A percentile compares a stretch with the other conserved stretches of the same genome.
Evolutionary conservation across 495 filamentous ascomycete species (phyloP).

Genomic region (Xylaria acuta): DNA sequence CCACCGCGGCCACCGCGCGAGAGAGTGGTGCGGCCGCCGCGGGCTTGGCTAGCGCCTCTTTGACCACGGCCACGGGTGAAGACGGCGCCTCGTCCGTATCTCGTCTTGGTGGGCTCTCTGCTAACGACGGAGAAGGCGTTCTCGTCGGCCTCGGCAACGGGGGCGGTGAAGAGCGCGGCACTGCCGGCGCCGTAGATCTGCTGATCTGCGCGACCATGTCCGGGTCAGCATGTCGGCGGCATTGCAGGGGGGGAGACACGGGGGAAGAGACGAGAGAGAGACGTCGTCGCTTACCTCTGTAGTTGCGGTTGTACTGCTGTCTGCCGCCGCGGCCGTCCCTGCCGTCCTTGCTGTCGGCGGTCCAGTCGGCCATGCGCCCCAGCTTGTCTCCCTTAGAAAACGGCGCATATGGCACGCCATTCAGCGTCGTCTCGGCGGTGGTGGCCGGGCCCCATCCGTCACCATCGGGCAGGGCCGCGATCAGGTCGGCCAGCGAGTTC

Average conservation of each 20-base stretch:
- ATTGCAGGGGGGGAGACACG: not conserved
- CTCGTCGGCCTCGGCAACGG: constrained; percentile 86
- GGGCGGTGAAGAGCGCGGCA: constrained; percentile 84
- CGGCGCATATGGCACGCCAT: constrained; percentile 94
- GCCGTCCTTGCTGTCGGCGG: constrained; percentile 85
- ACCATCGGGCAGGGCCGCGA: constrained; percentile 62
- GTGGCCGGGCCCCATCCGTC: constrained; percentile 88
- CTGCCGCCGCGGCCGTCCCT: constrained; percentile 76
- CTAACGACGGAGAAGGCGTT: constrained; percentile 97
- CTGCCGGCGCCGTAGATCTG: constrained; percentile 95
- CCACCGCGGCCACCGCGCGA: constrained; percentile 54
- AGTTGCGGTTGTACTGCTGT: constrained; percentile 88
- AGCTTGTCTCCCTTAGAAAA: constrained; percentile 99
- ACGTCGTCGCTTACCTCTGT: constrained; percentile 76
- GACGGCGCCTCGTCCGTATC: constrained; percentile 88
- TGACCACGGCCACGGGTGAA: constrained; percentile 86
- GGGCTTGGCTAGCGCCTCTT: constrained; percentile 71
- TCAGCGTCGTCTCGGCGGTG: constrained; percentile 80
- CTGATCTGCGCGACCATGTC: constrained; percentile 68
- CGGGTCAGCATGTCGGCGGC: constrained; percentile 24
- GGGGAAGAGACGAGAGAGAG: not conserved
- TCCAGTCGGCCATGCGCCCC: constrained; percentile 99
- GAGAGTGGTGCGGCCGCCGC: constrained; percentile 66
- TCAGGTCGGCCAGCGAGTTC: constrained; percentile 58
- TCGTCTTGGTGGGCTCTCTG: constrained; percentile 78